phyloP scores from a whole-genome alignment of 257 asterid genomes.

The Fraxinus cuspidata region DNA sequence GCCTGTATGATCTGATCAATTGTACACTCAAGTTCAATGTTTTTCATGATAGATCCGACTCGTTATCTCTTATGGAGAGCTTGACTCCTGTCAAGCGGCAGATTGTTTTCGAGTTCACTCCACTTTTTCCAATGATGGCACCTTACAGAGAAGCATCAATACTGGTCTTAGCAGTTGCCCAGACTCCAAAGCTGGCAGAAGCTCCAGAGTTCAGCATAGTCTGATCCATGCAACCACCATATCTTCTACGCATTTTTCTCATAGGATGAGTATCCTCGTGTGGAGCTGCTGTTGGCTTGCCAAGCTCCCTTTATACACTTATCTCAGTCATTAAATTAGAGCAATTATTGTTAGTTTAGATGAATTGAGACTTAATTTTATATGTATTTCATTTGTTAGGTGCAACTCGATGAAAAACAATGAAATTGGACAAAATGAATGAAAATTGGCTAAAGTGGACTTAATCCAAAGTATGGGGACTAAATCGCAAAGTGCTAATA shows the following conservation, averaged over 20 bases:
- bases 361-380: no score
- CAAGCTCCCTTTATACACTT: conserved; percentile 50
- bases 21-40: conserved; percentile 73
- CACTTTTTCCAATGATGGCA: conserved; percentile 68
- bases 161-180: conserved; percentile 75
- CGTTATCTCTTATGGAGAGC: conserved; percentile 64
- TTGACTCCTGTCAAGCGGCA: conserved; percentile 67
- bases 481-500: no score
- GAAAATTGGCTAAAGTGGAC: no score
- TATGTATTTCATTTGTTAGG: no score
- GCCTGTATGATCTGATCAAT: conserved; percentile 75
- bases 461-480: no score
- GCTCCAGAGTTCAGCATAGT: conserved; percentile 37
- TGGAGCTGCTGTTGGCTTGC: conserved; percentile 43
- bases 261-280: conserved; percentile 56
- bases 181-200: conserved; percentile 60
- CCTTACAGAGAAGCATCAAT: conserved; percentile 71
- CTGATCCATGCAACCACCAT: conserved; percentile 44
- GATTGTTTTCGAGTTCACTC: conserved; percentile 71
- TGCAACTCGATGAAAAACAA: no score
- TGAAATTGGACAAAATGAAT: no score
- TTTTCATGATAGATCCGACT: conserved; percentile 53
- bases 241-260: conserved; percentile 36
- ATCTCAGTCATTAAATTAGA: no score
- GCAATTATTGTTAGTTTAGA: no score